These are phyloP conservation scores for Arabidopsis thaliana DNA, from an alignment of 345 rosid species.

Conservation along the genomic window DNA sequence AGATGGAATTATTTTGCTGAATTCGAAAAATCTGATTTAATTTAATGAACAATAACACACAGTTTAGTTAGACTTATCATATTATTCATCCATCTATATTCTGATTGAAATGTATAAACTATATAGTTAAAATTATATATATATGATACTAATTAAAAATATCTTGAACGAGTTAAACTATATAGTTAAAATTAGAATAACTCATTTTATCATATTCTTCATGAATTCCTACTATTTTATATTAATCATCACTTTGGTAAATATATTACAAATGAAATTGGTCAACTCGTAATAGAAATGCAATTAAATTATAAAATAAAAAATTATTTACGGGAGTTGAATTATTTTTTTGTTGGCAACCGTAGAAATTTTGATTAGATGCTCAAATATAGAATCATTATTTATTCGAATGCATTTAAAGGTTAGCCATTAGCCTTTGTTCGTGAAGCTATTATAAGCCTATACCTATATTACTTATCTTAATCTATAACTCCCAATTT, in stretches of 20 bases:
- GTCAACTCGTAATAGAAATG: not conserved
- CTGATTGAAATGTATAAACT: not conserved
- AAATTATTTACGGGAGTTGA: constrained; percentile 7
- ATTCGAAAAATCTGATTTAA: not conserved
- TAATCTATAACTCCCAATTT: not conserved
- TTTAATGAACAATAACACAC: not conserved
- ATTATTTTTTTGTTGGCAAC: not conserved
- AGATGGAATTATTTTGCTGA: not conserved
- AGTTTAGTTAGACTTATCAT: not conserved
- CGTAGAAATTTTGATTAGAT: constrained; percentile 18
- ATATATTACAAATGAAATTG: not conserved
- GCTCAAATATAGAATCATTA: not conserved
- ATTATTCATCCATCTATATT: not conserved
- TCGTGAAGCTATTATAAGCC: constrained; percentile 9
- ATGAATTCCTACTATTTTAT: not conserved
- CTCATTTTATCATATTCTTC: not conserved
- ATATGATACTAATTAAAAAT: not conserved
- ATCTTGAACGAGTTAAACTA: too few species aligned
- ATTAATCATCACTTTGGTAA: not conserved
- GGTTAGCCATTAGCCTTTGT: constrained; percentile 24
- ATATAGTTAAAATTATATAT: too few species aligned
- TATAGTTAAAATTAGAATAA: too few species aligned
- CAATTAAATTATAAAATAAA: not conserved
- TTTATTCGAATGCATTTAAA: constrained; percentile 11
- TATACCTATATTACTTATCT: not conserved